Evolutionary conservation across 2,329 filamentous ascomycete genomes (phyloP).

Genomic region (Arthrobotrys sphaeroides): DNA sequence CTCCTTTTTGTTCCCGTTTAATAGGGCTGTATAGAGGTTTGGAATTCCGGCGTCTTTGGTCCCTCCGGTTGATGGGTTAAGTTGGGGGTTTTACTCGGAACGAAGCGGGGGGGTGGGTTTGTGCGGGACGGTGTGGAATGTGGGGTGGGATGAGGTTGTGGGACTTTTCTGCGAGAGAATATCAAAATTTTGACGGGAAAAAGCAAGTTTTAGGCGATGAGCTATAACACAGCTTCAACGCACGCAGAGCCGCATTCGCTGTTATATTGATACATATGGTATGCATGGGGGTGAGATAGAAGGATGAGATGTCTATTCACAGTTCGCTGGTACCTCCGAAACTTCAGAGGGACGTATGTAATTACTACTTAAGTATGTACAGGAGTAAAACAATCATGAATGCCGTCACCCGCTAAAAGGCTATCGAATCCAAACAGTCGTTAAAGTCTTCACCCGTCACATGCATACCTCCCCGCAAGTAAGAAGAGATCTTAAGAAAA

Average conservation of each 20-base stretch:
- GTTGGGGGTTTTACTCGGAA: constrained; percentile 57
- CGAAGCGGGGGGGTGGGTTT: constrained; percentile 36
- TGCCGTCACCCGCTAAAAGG: constrained; percentile 2
- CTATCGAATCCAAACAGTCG: neutral
- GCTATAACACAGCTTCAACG: neutral
- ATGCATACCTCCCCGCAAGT: too few relatives aligned
- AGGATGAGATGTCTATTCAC: too few relatives aligned
- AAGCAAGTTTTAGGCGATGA: constrained; percentile 47
- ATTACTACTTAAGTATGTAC: neutral
- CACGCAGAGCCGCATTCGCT: constrained; percentile 16
- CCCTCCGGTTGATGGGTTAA: constrained; percentile 49
- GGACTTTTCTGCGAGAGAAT: constrained; percentile 3
- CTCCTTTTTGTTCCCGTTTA: too few relatives aligned
- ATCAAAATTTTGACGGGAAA: constrained; percentile 51
- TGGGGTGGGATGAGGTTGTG: constrained; percentile 20
- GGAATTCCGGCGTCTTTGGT: neutral
- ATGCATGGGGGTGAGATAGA: neutral
- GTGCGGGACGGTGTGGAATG: constrained; percentile 57
- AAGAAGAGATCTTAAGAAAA: too few relatives aligned
- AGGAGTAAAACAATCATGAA: neutral
- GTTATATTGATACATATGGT: neutral
- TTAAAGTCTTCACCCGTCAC: neutral
- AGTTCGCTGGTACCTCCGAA: too few relatives aligned
- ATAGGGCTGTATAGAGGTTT: neutral
- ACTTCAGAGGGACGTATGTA: too few relatives aligned